Evolutionary conservation across 2,329 filamentous ascomycete species (phyloP).

Genomic region (Epichloe hybrida): DNA sequence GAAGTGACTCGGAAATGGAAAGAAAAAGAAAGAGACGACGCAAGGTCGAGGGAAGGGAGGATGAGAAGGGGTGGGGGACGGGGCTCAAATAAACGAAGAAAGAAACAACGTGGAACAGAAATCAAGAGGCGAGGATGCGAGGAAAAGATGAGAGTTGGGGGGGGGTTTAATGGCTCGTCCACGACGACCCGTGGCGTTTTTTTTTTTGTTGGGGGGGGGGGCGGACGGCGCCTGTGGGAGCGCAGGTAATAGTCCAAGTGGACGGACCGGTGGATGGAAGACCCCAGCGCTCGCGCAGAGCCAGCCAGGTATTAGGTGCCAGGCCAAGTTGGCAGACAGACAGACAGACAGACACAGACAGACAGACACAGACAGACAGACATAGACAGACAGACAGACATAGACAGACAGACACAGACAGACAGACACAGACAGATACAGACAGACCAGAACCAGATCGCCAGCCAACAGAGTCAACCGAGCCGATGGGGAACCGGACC

Average conservation of each 20-base stretch:
- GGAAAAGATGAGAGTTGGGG: slow-evolving; percentile 5
- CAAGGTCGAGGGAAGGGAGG: slow-evolving; percentile 20
- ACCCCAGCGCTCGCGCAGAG: slow-evolving; percentile 1
- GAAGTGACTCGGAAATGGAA: slow-evolving; percentile 11
- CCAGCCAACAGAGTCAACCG: too few relatives aligned
- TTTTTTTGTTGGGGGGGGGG: neutral
- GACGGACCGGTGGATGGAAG: neutral
- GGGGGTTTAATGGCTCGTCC: slow-evolving; percentile 12
- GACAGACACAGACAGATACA: too few relatives aligned
- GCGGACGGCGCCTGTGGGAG: slow-evolving; percentile 6
- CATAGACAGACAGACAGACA: too few relatives aligned
- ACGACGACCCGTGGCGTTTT: slow-evolving; percentile 8
- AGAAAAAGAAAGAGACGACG: slow-evolving; percentile 17
- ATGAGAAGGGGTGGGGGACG: slow-evolving; percentile 13
- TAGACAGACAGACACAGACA: too few relatives aligned
- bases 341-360: too few relatives aligned
- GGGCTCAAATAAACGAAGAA: slow-evolving; percentile 11
- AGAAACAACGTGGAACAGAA: slow-evolving; percentile 6
- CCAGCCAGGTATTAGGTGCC: neutral
- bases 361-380: too few relatives aligned
- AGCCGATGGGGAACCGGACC: neutral
- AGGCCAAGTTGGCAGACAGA: neutral
- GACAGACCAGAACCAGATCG: too few relatives aligned
- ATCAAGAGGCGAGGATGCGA: slow-evolving; percentile 7
- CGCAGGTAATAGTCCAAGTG: neutral